A percentile compares a stretch with the other conserved stretches of the same genome.
Evolutionary conservation across 495 filamentous ascomycete species (phyloP).

Genomic region (Penicilliopsis zonata): DNA sequence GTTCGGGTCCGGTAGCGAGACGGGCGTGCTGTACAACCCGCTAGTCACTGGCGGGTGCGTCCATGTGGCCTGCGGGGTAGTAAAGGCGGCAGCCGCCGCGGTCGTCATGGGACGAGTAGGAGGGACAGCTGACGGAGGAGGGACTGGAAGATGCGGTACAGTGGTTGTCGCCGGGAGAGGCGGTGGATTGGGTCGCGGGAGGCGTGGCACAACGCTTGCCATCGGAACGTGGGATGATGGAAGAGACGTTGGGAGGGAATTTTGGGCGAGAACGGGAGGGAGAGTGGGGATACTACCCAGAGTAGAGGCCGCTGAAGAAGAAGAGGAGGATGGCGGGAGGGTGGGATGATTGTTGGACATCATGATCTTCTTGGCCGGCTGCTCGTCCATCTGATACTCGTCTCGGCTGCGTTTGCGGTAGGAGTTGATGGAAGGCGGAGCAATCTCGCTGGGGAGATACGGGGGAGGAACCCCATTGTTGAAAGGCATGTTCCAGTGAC

Average conservation of each 20-base stretch:
- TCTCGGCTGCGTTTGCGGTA: conserved; percentile 69
- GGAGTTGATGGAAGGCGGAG: conserved; percentile 22
- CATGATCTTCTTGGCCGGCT: conserved; percentile 52
- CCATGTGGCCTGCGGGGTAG: too few relatives aligned
- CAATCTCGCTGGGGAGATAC: conserved; percentile 11
- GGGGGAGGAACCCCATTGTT: conserved; percentile 16
- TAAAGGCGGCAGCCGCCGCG: conserved; percentile 43
- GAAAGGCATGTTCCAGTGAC: conserved; percentile 19
- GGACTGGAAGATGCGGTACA: too few relatives aligned
- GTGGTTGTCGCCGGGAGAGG: conserved; percentile 20
- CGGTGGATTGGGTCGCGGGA: conserved; percentile 44
- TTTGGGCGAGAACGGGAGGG: conserved; percentile 24
- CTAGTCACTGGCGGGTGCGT: conserved; percentile 21
- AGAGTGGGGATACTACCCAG: conserved; percentile 24
- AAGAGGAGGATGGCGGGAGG: conserved; percentile 14
- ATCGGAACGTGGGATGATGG: conserved; percentile 19
- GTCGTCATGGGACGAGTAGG: conserved; percentile 44
- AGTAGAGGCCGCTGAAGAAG: conserved; percentile 12
- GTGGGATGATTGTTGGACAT: conserved; percentile 20
- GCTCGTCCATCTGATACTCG: conserved; percentile 46
- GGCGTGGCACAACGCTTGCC: conserved; percentile 26
- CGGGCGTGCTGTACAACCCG: conserved; percentile 39
- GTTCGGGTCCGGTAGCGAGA: conserved; percentile 35
- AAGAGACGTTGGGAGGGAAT: conserved; percentile 21
- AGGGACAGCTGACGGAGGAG: conserved; percentile 14